Evolutionary conservation across 352 stramenopile species (phyloP), one percentile per base, ranked within the genome.

Genomic region (Plasmopara viticola): DNA sequence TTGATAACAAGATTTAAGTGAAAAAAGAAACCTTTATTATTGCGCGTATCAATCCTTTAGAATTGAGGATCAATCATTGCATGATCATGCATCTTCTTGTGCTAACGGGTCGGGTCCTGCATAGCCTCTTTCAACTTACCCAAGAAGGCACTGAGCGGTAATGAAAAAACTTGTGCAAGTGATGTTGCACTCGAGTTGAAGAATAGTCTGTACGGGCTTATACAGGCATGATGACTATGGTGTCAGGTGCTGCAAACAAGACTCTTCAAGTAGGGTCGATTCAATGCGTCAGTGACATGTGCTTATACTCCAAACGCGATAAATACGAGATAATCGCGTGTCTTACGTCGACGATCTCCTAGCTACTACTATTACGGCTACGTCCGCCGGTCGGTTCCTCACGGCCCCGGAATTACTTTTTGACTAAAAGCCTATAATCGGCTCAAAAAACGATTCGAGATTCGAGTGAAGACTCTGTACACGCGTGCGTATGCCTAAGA

Each of bases 271-370:
- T 17, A 8, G 42, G 29, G 2, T 48, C 6, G 5, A 28, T n/a
- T 4, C 43, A 48, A 15, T 35, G 43, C 28, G 8, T 39, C 1
- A 7, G 10, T 17, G 29, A 48, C 28, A n/a, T 25, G 25, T 48
- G 29, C 25, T 3, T 48, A 0, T 28, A 39, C n/a, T 39, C 17
- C 9, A 48, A 31, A 13, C 12, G 31, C 13, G 6, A 31, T 6
- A 13, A 28, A 5, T 14, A 17, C 9, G 29, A 38, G 28, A 13
- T 39, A 12, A 20, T 18, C 20, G 28, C 38, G 43, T 7, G 43
- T 48, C 25, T n/a, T 39, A 28, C n/a, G 43, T 48, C 43, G 43
- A 48, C 29, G 28, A 48, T 39, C 43, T 28, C 4, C 14, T 48
- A 33, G 15, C 3, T 38, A 20, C 1, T 20, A 28, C 2, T 1